Percentiles rank a stretch among this genome's conserved stretches.
Conservation (phyloP, 345 rosid genomes). For the Isatis tinctoria region DNA sequence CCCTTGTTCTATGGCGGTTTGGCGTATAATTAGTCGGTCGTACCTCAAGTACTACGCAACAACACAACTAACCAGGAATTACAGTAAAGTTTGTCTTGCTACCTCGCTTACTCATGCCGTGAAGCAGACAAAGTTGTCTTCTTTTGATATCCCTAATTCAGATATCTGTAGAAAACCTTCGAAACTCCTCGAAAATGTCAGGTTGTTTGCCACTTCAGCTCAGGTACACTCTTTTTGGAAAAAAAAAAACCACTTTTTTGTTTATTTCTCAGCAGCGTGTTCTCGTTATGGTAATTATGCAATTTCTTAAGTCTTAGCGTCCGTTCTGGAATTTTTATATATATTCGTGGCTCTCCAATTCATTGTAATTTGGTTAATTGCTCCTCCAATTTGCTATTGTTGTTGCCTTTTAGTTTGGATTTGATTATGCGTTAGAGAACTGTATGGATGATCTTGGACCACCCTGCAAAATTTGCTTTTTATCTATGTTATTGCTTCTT, state of each 20-base stretch:
- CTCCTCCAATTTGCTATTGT: background rate
- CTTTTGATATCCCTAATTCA: constrained; percentile 20
- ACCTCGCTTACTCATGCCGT: background rate
- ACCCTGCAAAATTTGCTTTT: background rate
- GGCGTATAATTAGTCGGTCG: constrained; percentile 30
- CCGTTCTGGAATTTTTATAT: background rate
- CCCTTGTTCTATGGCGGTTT: constrained; percentile 21
- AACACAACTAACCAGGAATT: constrained; percentile 18
- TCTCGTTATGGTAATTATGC: background rate
- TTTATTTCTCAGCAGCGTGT: background rate
- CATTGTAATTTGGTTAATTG: background rate
- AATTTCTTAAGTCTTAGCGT: background rate
- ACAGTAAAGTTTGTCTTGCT: constrained; percentile 17
- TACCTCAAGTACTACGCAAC: constrained; percentile 28
- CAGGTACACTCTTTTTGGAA: constrained; percentile 7
- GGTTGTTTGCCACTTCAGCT: constrained; percentile 29
- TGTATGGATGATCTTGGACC: background rate
- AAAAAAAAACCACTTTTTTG: background rate
- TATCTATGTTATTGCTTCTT: background rate
- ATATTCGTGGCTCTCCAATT: background rate
- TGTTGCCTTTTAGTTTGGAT: background rate
- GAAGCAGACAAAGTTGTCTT: constrained; percentile 14
- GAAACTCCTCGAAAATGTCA: background rate
- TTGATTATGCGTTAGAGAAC: background rate
- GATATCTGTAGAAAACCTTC: constrained; percentile 13